Evolutionary conservation across 352 stramenopile species (phyloP), one percentile per base, ranked within the genome.

Genomic region (Phytophthora boehmeriae): DNA sequence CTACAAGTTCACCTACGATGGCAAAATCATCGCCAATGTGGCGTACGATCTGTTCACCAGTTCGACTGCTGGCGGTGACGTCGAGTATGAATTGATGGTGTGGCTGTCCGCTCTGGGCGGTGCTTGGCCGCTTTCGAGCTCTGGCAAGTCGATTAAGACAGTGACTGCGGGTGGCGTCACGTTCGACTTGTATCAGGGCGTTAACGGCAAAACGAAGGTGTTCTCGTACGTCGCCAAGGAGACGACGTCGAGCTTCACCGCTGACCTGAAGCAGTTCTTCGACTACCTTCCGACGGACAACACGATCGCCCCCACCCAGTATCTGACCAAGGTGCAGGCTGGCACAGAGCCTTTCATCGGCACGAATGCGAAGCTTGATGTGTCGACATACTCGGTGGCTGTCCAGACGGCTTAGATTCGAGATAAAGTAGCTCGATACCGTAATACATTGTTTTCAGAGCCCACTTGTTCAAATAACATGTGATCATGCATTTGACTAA

Each of bases 21-120:
- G 53, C n/a, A 59, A 73, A 5, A 66, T 79, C 32, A 74, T 80
- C 30, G 65, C 71, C 22, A 71, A 83, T n/a, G 60, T 83, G 11
- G 65, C 60, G 19, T 80, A 71, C 54, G 72, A 80, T 22, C 42
- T 80, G 20, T 77, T 80, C 48, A 75, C 68, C 2, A 64, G 60
- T 27, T 68, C 72, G 0, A 58, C 49, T 9, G 39, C 25, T 1
- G 45, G 4, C n/a, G 72, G 72, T 9, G 51, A 56, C 8, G 59
- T 75, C 50, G 61, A 75, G 51, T 73, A 73, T 47, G 72, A 80
- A 55, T 46, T 77, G 28, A 77, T 80, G 72, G 66, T 77, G 45
- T 77, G 72, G 72, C 61, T 80, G 19, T 51, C 72, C 5, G 64
- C 72, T 9, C 43, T 73, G 2, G 68, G 66, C 11, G 72, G 68